phyloP scores from a whole-genome alignment of 768 basidiomycete genomes.

The Boletus subparvulus region DNA sequence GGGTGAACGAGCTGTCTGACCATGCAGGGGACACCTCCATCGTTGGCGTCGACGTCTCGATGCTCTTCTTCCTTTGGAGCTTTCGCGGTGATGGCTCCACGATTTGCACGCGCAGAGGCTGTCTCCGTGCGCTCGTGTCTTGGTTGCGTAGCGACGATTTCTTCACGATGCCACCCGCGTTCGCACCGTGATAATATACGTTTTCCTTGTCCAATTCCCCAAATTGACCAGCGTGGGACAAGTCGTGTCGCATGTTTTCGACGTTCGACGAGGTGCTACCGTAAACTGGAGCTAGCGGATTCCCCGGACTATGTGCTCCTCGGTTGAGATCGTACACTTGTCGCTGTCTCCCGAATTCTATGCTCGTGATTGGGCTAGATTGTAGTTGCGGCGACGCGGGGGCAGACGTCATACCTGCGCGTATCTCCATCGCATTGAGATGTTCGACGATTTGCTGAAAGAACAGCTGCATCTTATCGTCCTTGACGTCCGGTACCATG shows the following conservation, averaged over 20 bases:
- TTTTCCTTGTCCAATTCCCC: constrained; percentile 63
- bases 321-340: constrained; percentile 2
- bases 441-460: constrained; percentile 84
- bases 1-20: constrained; percentile 46
- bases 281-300: constrained; percentile 34
- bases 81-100: constrained; percentile 47
- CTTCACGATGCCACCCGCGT: constrained; percentile 29
- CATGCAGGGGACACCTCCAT: constrained; percentile 39
- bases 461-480: constrained; percentile 78
- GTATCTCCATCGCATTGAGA: constrained; percentile 68
- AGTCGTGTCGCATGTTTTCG: not conserved
- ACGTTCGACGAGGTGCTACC: constrained; percentile 11
- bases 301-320: constrained; percentile 26
- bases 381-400: constrained; percentile 18
- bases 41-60: constrained; percentile 18
- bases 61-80: constrained; percentile 31
- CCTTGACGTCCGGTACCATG: constrained; percentile 67
- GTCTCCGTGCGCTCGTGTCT: constrained; percentile 15
- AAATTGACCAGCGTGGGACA: constrained; percentile 9
- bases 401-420: constrained; percentile 33
- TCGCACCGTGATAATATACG: constrained; percentile 1
- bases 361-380: constrained; percentile 9
- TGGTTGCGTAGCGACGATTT: constrained; percentile 47
- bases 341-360: constrained; percentile 22
- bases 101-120: constrained; percentile 47